Evolutionary conservation across 805 yeast genomes (phyloP), one percentile per base, ranked within the genome.

Genomic region (Diddensiella caesifluorescens): DNA sequence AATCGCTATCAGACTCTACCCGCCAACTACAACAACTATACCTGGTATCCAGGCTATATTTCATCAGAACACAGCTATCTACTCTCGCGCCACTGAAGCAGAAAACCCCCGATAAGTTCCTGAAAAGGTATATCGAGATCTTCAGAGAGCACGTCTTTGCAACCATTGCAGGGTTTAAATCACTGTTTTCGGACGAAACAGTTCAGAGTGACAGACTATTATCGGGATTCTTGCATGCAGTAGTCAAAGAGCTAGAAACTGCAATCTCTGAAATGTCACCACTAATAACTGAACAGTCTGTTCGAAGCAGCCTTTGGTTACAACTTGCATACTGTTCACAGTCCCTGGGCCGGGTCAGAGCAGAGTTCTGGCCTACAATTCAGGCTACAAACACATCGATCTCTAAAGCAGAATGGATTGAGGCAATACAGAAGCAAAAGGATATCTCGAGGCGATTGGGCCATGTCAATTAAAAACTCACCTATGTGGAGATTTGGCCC

Each of bases 271-370:
- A 51, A 41, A 39, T 47, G 9, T 48, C 56, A 9, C 65, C 64
- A 4, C 40, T 39, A 10, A 47, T 67, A 25, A 44, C 54, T 2
- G 65, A 62, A 34, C 41, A 49, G 9, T 42, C 59, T 12, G 53
- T 54, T 9, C 44, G 57, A 23, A 83, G 83, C 43, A 83, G 90
- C 0, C 65, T 88, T 18, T 74, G 89, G 49, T 64, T 90, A 25
- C 98, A 90, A 62, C 63, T 89, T 28, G 79, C 86, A 1, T 90
- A 89, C 63, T 85, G 95, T 50, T 82, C 95, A n/a, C 87, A 83
- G 57, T 80, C 95, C 27, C 67, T 90, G 39, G 79, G 83, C 1
- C 68, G 88, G 48, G 75, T 77, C 16, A 81, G 84, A 10, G 77
- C 76, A 3, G 85, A 83, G 52, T 84, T 85, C 58, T 81, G 84